These are phyloP conservation scores for Mycotypha africana DNA, from an alignment of 371 early-diverging fungal genomes.

Conservation along the genomic window DNA sequence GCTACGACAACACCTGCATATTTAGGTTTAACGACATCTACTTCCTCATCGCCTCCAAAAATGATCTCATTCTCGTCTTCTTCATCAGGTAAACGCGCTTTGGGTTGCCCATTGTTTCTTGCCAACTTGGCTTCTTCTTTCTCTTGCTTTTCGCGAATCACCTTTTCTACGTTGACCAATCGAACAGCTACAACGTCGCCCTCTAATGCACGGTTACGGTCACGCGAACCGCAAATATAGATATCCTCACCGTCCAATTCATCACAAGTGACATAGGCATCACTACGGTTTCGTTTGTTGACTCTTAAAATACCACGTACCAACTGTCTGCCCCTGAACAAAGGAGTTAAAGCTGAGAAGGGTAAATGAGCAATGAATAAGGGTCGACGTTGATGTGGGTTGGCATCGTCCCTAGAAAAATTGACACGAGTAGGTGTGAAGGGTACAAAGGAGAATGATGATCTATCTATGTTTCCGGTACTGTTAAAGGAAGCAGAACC, in stretches of 20 bases:
- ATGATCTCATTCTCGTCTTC: slow-evolving; percentile 47
- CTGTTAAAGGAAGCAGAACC: slow-evolving; percentile 5
- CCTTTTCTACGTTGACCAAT: slow-evolving; percentile 67
- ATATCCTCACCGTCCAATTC: slow-evolving; percentile 61
- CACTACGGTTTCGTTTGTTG: slow-evolving; percentile 76
- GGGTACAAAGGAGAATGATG: slow-evolving; percentile 28
- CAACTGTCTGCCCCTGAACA: slow-evolving; percentile 40
- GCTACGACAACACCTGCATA: slow-evolving; percentile 66
- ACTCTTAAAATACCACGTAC: slow-evolving; percentile 75
- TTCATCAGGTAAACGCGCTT: slow-evolving; percentile 38
- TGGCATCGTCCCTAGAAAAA: slow-evolving; percentile 47
- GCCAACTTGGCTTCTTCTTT: slow-evolving; percentile 48
- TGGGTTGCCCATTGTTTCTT: slow-evolving; percentile 41
- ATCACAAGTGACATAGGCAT: slow-evolving; percentile 81
- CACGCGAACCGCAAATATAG: slow-evolving; percentile 70
- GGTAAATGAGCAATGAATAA: slow-evolving; percentile 56
- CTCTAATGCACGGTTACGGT: slow-evolving; percentile 85
- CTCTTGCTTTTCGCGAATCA: slow-evolving; percentile 50
- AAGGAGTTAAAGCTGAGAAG: slow-evolving; percentile 48
- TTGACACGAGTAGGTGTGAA: slow-evolving; percentile 50
- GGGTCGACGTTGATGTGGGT: slow-evolving; percentile 50
- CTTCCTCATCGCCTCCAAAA: slow-evolving; percentile 53
- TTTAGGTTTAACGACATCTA: slow-evolving; percentile 51
- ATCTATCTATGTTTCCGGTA: slow-evolving; percentile 2
- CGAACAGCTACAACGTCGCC: slow-evolving; percentile 85